Evolutionary conservation across 1,139 yeast species (phyloP).

Genomic region (Geotrichum fermentans): DNA sequence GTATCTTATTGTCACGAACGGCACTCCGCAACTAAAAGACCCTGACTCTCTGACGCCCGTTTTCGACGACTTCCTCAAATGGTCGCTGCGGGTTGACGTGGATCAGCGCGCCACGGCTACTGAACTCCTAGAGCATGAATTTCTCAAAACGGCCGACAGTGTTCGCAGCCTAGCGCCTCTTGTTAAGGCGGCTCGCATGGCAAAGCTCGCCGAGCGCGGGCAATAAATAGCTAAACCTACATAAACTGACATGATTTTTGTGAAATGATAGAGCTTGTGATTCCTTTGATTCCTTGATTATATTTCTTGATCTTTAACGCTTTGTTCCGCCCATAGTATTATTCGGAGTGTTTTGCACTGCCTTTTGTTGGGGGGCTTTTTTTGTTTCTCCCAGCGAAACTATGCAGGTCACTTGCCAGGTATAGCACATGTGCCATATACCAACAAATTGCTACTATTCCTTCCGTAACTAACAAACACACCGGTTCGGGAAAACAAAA

Average conservation of each 20-base stretch:
- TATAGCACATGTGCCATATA: too few relatives aligned
- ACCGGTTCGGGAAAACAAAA: too few relatives aligned
- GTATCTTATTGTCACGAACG: conserved; percentile 90
- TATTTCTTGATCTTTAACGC: not conserved
- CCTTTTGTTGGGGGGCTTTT: not conserved
- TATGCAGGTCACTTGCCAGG: too few relatives aligned
- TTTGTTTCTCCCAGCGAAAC: too few relatives aligned
- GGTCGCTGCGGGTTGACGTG: conserved; percentile 81
- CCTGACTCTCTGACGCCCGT: conserved; percentile 71
- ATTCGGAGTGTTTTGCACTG: not conserved
- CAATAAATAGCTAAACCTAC: conserved; percentile 5
- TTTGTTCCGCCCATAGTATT: too few relatives aligned
- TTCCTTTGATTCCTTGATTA: not conserved
- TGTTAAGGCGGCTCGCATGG: conserved; percentile 81
- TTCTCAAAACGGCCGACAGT: conserved; percentile 67
- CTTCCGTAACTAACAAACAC: too few relatives aligned
- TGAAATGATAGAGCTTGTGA: conserved; percentile 9
- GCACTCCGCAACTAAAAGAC: conserved; percentile 88
- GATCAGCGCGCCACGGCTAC: conserved; percentile 79
- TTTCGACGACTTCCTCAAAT: conserved; percentile 63
- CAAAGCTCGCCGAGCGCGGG: conserved; percentile 43
- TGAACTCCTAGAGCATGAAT: conserved; percentile 66
- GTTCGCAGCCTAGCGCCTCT: conserved; percentile 77
- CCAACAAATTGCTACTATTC: too few relatives aligned
- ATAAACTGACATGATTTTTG: conserved; percentile 1